A percentile compares a stretch with the other conserved stretches of the same genome.
Conservation (phyloP, 176 grass and related monocot species). For the Poa annua region DNA sequence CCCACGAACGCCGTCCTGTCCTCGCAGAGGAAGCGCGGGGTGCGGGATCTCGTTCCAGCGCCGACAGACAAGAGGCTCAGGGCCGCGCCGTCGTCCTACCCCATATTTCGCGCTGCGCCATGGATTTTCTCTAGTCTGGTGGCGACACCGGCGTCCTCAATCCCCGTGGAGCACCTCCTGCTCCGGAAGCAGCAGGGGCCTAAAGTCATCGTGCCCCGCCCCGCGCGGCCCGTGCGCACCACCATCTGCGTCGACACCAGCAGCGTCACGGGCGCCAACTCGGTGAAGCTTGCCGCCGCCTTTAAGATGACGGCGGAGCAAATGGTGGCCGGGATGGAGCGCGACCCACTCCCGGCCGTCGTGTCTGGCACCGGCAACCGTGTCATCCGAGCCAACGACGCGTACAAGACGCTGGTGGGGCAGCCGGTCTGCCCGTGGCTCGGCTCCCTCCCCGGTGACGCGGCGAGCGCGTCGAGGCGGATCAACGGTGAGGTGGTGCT, state of each 20-base stretch:
- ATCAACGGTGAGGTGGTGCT: constrained; percentile 30
- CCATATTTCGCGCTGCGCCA: not conserved
- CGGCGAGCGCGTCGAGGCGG: not conserved
- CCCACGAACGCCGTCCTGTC: too few species aligned
- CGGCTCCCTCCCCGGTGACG: not conserved
- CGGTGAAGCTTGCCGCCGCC: not conserved
- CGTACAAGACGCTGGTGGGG: constrained; percentile 26
- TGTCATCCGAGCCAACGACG: constrained; percentile 11
- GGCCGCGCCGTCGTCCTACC: not conserved
- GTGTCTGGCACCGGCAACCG: not conserved
- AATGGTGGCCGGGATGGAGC: constrained; percentile 11
- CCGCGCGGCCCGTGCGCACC: constrained; percentile 11
- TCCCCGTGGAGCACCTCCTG: not conserved
- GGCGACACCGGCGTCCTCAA: too few species aligned
- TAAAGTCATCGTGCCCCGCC: constrained; percentile 17
- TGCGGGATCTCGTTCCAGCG: not conserved
- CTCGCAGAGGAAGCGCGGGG: not conserved
- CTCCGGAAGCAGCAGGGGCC: not conserved
- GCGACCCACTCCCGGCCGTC: not conserved
- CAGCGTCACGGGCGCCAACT: not conserved
- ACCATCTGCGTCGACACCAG: constrained; percentile 36
- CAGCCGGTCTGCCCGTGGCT: constrained; percentile 42
- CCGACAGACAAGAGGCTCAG: not conserved
- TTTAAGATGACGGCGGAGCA: constrained; percentile 15
- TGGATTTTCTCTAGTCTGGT: not conserved